A percentile compares a stretch with the other conserved stretches of the same genome.
Conservation (phyloP, 345 rosid species). For the Eucalyptus cloeziana region DNA sequence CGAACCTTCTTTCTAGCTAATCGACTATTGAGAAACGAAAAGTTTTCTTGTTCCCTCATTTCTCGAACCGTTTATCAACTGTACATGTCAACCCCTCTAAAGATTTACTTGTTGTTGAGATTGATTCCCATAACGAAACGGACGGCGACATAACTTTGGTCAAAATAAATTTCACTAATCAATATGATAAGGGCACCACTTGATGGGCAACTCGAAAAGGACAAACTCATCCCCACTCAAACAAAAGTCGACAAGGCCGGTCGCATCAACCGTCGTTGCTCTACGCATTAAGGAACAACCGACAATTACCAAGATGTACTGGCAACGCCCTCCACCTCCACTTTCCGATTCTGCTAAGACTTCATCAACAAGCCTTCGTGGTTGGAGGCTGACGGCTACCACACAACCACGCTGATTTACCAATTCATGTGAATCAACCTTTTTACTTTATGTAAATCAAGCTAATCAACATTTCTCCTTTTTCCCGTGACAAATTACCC, state of each 20-base stretch:
- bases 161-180: background rate
- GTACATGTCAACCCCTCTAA: background rate
- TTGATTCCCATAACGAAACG: background rate
- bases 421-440: background rate
- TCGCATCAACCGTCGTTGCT: conserved; percentile 1
- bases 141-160: background rate
- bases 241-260: background rate
- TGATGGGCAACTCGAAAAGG: background rate
- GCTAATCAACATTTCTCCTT: background rate
- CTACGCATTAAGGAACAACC: conserved; percentile 6
- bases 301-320: conserved; percentile 9
- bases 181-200: background rate
- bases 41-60: background rate
- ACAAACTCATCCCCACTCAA: background rate
- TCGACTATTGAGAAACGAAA: too few species aligned
- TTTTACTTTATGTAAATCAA: background rate
- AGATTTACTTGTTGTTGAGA: background rate
- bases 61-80: background rate
- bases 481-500: background rate
- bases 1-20: background rate
- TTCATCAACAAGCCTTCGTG: conserved; percentile 14
- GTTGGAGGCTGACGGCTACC: conserved; percentile 8
- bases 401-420: background rate
- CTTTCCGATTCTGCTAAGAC: background rate
- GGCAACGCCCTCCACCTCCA: background rate